Percentiles rank a stretch among this genome's conserved stretches.
These are phyloP conservation scores for Mortierella sp. DNA, from an alignment of 371 early-diverging fungal species.

Conservation along the genomic window DNA sequence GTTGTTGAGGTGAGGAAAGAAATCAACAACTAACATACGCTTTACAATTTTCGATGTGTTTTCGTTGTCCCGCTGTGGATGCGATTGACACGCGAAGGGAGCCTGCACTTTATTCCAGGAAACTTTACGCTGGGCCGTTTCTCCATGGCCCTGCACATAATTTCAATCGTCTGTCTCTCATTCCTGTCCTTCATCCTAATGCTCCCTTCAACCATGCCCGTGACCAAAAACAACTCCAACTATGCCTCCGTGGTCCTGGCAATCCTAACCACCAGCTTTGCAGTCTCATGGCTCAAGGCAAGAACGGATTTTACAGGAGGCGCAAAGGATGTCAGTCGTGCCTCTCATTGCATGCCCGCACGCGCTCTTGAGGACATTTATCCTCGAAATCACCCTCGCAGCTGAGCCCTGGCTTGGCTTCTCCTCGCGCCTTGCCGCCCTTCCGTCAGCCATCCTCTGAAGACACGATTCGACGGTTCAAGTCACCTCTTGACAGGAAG, in stretches of 20 bases:
- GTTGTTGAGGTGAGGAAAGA: not conserved
- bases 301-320: slow-evolving; percentile 50
- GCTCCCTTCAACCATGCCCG: slow-evolving; percentile 31
- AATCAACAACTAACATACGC: not conserved
- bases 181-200: slow-evolving; percentile 28
- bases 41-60: not conserved
- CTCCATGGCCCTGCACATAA: slow-evolving; percentile 24
- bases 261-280: slow-evolving; percentile 15
- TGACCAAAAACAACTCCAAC: slow-evolving; percentile 45
- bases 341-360: slow-evolving; percentile 32
- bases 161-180: slow-evolving; percentile 40
- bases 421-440: not conserved
- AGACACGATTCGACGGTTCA: not conserved
- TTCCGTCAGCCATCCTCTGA: slow-evolving; percentile 11
- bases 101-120: slow-evolving; percentile 34
- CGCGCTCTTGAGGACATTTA: slow-evolving; percentile 12
- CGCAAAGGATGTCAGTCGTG: slow-evolving; percentile 45
- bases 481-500: slow-evolving; percentile 8
- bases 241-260: slow-evolving; percentile 35
- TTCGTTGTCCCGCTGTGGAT: slow-evolving; percentile 43
- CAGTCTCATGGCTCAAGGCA: slow-evolving; percentile 44
- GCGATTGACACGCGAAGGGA: slow-evolving; percentile 44
- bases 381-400: slow-evolving; percentile 7
- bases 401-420: not conserved
- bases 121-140: slow-evolving; percentile 35